These are phyloP conservation scores for Larix sibirica DNA, from an alignment of 83 land plant genomes.

Conservation along the genomic window DNA sequence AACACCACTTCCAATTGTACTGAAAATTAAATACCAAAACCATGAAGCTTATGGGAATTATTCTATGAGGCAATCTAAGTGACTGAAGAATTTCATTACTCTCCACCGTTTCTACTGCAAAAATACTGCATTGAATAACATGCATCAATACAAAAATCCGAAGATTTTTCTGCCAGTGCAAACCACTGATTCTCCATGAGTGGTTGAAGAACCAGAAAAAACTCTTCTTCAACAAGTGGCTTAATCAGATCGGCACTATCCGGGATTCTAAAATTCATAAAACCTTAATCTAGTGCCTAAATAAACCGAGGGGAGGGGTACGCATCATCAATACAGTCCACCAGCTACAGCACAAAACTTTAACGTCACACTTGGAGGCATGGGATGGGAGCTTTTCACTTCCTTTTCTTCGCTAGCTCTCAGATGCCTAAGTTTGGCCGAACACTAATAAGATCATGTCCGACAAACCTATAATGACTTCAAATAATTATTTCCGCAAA, in stretches of 20 bases:
- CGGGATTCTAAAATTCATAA: no score
- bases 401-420: no score
- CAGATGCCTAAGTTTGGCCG: no score
- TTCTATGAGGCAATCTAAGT: not conserved
- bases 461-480: not conserved
- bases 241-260: no score
- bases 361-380: not conserved
- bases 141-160: not conserved
- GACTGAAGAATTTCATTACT: not conserved
- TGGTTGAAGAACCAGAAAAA: not conserved
- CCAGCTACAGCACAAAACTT: not conserved
- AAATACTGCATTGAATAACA: not conserved
- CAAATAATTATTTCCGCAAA: not conserved
- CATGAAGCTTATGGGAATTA: not conserved
- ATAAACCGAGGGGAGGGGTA: not conserved
- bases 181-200: not conserved
- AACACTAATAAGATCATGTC: not conserved
- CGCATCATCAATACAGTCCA: not conserved
- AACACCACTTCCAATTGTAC: slow-evolving; percentile 2
- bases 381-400: not conserved
- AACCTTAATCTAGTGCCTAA: no score
- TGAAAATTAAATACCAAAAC: not conserved
- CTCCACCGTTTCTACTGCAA: not conserved
- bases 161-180: not conserved
- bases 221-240: no score